phyloP scores from a whole-genome alignment of 441 rosid genomes.

The Biscutella laevigata region DNA sequence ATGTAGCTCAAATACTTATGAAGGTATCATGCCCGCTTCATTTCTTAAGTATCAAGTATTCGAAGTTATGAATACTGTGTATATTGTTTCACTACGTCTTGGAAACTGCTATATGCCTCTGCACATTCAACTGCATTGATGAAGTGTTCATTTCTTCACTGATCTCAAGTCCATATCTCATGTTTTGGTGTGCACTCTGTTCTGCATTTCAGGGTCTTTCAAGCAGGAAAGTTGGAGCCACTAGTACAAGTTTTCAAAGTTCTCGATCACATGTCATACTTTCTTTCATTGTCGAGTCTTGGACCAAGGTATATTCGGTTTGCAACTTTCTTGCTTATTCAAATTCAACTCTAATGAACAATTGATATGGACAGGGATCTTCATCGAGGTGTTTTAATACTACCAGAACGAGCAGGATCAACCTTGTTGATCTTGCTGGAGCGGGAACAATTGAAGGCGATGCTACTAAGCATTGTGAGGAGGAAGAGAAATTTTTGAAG shows the following conservation, averaged over 20 bases:
- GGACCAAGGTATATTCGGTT: constrained; percentile 18
- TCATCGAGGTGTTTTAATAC: constrained; percentile 75
- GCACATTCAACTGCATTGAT: background rate
- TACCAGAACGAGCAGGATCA: constrained; percentile 79
- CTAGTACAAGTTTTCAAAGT: constrained; percentile 84
- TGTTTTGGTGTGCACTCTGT: background rate
- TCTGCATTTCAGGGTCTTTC: constrained; percentile 68
- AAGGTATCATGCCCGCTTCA: constrained; percentile 43
- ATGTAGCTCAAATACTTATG: constrained; percentile 65
- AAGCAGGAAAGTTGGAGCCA: constrained; percentile 86
- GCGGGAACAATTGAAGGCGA: constrained; percentile 54
- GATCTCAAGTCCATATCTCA: constrained; percentile 10
- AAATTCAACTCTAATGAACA: constrained; percentile 4
- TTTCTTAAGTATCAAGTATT: background rate
- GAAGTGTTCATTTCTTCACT: background rate
- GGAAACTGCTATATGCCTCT: background rate
- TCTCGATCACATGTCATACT: constrained; percentile 74
- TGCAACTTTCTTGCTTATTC: background rate
- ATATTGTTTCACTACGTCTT: background rate
- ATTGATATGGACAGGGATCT: constrained; percentile 42
- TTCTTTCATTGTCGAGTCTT: constrained; percentile 27
- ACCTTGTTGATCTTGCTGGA: constrained; percentile 85
- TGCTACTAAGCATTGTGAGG: constrained; percentile 43
- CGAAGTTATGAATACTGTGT: background rate
- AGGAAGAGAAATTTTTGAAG: constrained; percentile 69